Evolutionary conservation across 2,329 filamentous ascomycete species (phyloP), one percentile per base, ranked within the genome.

Genomic region (Fusarium nygamai): DNA sequence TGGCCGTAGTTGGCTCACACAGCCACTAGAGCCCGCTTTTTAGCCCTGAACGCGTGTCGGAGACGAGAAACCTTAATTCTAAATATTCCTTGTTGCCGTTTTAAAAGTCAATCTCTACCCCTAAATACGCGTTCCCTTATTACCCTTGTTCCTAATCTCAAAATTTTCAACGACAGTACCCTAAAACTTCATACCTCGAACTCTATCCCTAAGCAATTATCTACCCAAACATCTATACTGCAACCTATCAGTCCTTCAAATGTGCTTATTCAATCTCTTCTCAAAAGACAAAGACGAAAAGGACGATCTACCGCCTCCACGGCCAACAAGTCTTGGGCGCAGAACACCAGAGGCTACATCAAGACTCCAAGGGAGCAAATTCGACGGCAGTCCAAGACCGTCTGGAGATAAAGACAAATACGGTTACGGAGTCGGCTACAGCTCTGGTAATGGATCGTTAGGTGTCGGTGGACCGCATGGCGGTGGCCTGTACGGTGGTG

Each of bases 221-320:
- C 3, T 0, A 6, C 19, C 16, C n/a, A 19, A 8, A 8, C 8
- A 41, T 13, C 7, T 2, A 41, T 14, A 7, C 6, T 5, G 5
- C 16, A 38, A 19, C 44, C 7, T 27, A 14, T 22, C 34, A 34
- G 1, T 2, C 6, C 17, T 11, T 3, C 29, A 24, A 34, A 74
- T 74, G 71, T 74, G 71, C 31, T 24, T 74, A 14, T 73, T 67
- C 54, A 74, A 62, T 22, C 41, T 74, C 31, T 74, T 74, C 46
- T 74, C 71, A 38, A 68, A 64, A 68, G 24, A 39, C 19, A 54
- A 59, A 20, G 56, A 72, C 20, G 41, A 68, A 39, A 43, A 53
- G 57, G 33, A 70, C 41, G 20, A 72, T 2, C 41, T 56, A 33
- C 71, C 71, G 17, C 54, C 60, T 27, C 46, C 71, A 20, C 48